phyloP scores from a whole-genome alignment of 768 basidiomycete genomes.

The Nidula microcarpa region DNA sequence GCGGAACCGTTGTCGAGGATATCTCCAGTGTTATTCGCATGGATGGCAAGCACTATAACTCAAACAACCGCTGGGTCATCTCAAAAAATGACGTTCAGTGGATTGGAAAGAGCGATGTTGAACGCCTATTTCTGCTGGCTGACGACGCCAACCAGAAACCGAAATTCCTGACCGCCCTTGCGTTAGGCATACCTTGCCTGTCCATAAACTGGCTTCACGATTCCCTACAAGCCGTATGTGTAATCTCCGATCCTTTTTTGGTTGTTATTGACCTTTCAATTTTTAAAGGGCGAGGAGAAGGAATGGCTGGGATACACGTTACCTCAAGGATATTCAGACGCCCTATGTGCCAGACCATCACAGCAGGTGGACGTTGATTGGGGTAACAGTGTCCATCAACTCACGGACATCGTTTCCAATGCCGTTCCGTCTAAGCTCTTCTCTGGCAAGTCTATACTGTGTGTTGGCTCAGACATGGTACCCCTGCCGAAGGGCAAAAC shows the following conservation, averaged over 20 bases:
- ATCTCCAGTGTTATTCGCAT: slow-evolving; percentile 53
- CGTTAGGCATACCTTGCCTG: slow-evolving; percentile 83
- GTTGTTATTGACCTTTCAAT: slow-evolving; percentile 1
- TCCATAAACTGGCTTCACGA: slow-evolving; percentile 51
- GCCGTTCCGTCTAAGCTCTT: slow-evolving; percentile 57
- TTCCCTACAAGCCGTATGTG: slow-evolving; percentile 27
- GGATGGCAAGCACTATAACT: slow-evolving; percentile 43
- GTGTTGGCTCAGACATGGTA: slow-evolving; percentile 55
- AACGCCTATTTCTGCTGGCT: slow-evolving; percentile 64
- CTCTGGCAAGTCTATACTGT: slow-evolving; percentile 50
- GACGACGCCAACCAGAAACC: slow-evolving; percentile 67
- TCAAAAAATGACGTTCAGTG: slow-evolving; percentile 44
- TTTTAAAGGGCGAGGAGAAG: slow-evolving; percentile 27
- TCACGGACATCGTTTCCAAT: slow-evolving; percentile 59
- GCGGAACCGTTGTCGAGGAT: slow-evolving; percentile 62
- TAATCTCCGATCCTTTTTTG: neutral
- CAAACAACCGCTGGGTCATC: slow-evolving; percentile 52
- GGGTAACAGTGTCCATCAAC: slow-evolving; percentile 45
- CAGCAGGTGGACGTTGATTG: slow-evolving; percentile 48
- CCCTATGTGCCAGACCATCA: slow-evolving; percentile 27
- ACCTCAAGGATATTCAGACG: slow-evolving; percentile 52
- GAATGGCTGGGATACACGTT: slow-evolving; percentile 66
- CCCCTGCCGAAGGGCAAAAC: slow-evolving; percentile 39
- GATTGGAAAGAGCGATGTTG: slow-evolving; percentile 35
- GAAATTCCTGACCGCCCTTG: slow-evolving; percentile 80